phyloP scores from a whole-genome alignment of 2,329 filamentous ascomycete genomes.

The Sordariomycetes sp. region DNA sequence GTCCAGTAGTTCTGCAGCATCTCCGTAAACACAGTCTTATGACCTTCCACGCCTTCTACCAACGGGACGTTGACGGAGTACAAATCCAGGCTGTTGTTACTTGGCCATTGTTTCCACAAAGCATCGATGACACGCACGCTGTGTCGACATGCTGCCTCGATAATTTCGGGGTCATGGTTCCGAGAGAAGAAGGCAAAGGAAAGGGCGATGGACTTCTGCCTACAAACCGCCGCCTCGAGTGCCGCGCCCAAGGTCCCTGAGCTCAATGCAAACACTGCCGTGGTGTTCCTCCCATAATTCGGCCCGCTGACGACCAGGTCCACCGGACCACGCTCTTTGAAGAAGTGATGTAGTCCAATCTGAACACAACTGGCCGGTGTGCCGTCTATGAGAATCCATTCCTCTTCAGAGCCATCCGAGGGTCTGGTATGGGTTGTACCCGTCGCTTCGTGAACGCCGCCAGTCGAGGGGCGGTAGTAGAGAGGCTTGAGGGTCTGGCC shows the following conservation, averaged over 20 bases:
- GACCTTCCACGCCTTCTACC: conserved; percentile 60
- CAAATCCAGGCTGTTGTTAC: conserved; percentile 61
- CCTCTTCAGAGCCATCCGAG: conserved; percentile 51
- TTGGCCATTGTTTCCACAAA: conserved; percentile 64
- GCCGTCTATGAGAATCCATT: conserved; percentile 76
- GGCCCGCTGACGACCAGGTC: conserved; percentile 73
- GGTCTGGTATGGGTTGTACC: conserved; percentile 50
- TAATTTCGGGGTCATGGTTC: conserved; percentile 75
- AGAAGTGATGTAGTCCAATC: conserved; percentile 75
- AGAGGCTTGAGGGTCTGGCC: conserved; percentile 76
- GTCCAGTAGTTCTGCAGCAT: conserved; percentile 90
- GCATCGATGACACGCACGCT: conserved; percentile 72
- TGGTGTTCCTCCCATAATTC: conserved; percentile 78
- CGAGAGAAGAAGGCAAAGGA: conserved; percentile 84
- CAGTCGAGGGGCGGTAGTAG: conserved; percentile 62
- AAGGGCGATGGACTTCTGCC: conserved; percentile 65
- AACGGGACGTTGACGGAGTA: conserved; percentile 89
- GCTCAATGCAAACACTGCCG: conserved; percentile 68
- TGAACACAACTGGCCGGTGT: conserved; percentile 76
- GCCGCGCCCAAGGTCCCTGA: conserved; percentile 72
- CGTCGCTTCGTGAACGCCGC: conserved; percentile 41
- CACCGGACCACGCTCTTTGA: conserved; percentile 59
- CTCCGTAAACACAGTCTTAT: conserved; percentile 71
- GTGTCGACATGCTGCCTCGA: conserved; percentile 66
- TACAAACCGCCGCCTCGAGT: conserved; percentile 67